A percentile compares a stretch with the other conserved stretches of the same genome.
These are phyloP conservation scores for Aspergillus caelatus DNA, from an alignment of 2,329 filamentous ascomycete genomes.

Conservation along the genomic window DNA sequence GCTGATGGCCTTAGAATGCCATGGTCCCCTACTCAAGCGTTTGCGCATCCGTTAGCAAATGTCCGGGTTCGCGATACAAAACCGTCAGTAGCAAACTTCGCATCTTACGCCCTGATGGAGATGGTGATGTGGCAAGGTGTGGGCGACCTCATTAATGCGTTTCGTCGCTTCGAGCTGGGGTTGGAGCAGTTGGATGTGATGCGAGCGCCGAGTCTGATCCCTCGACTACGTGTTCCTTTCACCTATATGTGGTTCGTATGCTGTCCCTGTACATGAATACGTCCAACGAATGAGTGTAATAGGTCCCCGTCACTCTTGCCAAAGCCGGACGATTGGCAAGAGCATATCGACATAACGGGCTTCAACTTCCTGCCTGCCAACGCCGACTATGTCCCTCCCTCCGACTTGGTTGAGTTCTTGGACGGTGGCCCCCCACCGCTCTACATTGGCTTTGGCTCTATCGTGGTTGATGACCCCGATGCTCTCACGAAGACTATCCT, in stretches of 20 bases:
- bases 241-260: slow-evolving; percentile 75
- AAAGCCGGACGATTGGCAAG: slow-evolving; percentile 74
- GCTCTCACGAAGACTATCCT: slow-evolving; percentile 71
- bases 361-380: slow-evolving; percentile 76
- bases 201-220: slow-evolving; percentile 78
- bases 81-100: slow-evolving; percentile 71
- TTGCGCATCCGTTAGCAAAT: slow-evolving; percentile 82
- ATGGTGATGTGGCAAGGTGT: slow-evolving; percentile 89
- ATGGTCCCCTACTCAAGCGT: slow-evolving; percentile 80
- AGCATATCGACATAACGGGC: slow-evolving; percentile 71
- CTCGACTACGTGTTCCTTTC: slow-evolving; percentile 73
- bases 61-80: slow-evolving; percentile 75
- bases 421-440: slow-evolving; percentile 69
- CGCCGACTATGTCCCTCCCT: slow-evolving; percentile 64
- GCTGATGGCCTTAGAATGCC: slow-evolving; percentile 63
- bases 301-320: slow-evolving; percentile 72
- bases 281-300: background rate
- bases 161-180: slow-evolving; percentile 60
- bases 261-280: background rate
- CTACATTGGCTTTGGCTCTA: slow-evolving; percentile 80
- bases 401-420: slow-evolving; percentile 67
- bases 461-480: slow-evolving; percentile 75
- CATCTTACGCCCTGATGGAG: slow-evolving; percentile 79
- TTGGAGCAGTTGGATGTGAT: slow-evolving; percentile 76
- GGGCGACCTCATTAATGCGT: slow-evolving; percentile 70